Base-by-base conservation (phyloP, 179 eudicot genomes). In the Gypsophila paniculata region DNA sequence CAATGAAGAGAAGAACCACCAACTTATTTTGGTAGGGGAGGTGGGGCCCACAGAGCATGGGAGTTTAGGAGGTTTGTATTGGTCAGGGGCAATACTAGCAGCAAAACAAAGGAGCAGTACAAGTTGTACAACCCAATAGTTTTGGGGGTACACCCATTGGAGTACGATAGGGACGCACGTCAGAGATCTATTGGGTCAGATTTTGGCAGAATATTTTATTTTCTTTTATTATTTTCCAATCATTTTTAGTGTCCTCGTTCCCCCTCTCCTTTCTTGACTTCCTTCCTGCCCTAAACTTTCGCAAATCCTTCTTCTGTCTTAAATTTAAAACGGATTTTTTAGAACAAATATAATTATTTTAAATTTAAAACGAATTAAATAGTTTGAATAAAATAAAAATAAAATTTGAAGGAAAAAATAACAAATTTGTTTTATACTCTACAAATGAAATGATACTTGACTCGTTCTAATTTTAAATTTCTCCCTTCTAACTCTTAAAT, bases 101-200 rank as follows among this genome's bases (percentile, higher is more conserved):
- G 18, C 2, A 1, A 26, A 42, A 72, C 14, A 29, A 21, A 63
- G 6, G 0, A 63, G 26, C 38, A 73, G 51, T 63, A 63, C 67
- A 26, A 38, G 22, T 38, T 49, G 29, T 26, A 54, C 63, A 72
- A 15, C 48, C n/a, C 59, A n/a, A 69, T 65, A 39, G 36, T 42
- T 72, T 62, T 62, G 32, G 69, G 17, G 62, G 49, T 23, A 49
- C 61, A 58, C 77, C 72, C 80, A 46, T 73, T 69, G 48, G 60
- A 58, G 62, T 70, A 65, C 72, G 61, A 64, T 11, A 44, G 52
- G 72, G 76, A 71, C 78, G 75, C 73, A 49, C 73, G 82, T 53
- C 63, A 44, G 48, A 54, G 53, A 17, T 52, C 49, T 44, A 79
- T 71, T 79, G 82, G 82, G 21, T 79, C 78, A 79, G 76, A 49